phyloP scores from a whole-genome alignment of 345 rosid genomes.

The Leavenworthia alabamica region DNA sequence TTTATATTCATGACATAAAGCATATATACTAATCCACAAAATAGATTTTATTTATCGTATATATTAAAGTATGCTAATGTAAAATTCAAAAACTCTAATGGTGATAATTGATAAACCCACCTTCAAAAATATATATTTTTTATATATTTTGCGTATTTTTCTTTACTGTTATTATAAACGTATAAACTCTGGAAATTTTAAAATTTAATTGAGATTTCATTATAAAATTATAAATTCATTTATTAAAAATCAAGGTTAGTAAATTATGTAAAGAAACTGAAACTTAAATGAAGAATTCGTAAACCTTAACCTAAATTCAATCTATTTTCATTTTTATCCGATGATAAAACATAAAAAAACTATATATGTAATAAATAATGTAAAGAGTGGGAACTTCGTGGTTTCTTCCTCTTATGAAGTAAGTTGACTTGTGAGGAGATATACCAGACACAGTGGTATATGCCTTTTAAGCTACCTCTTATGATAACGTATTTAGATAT shows the following conservation, averaged over 20 bases:
- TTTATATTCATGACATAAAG: neutral
- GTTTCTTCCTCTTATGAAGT: slow-evolving; percentile 16
- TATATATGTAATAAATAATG: neutral
- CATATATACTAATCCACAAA: neutral
- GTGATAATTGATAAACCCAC: no score
- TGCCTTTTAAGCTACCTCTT: slow-evolving; percentile 12
- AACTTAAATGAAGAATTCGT: neutral
- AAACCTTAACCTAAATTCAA: slow-evolving; percentile 8
- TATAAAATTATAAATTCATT: neutral
- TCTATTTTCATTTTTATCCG: neutral
- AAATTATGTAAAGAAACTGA: neutral
- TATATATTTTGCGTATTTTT: neutral
- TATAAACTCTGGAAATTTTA: neutral
- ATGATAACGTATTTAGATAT: slow-evolving; percentile 2
- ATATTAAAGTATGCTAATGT: no score
- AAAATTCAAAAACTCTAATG: no score
- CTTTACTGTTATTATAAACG: neutral
- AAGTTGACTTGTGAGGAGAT: slow-evolving; percentile 29
- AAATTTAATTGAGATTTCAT: neutral
- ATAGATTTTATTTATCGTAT: neutral
- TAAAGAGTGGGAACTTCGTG: slow-evolving; percentile 23
- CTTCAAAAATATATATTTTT: no score
- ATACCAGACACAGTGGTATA: slow-evolving; percentile 23
- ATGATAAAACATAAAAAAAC: neutral
- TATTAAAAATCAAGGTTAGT: neutral